Evolutionary conservation across 2,329 filamentous ascomycete genomes (phyloP).

Genomic region (Epichloe sylvatica): DNA sequence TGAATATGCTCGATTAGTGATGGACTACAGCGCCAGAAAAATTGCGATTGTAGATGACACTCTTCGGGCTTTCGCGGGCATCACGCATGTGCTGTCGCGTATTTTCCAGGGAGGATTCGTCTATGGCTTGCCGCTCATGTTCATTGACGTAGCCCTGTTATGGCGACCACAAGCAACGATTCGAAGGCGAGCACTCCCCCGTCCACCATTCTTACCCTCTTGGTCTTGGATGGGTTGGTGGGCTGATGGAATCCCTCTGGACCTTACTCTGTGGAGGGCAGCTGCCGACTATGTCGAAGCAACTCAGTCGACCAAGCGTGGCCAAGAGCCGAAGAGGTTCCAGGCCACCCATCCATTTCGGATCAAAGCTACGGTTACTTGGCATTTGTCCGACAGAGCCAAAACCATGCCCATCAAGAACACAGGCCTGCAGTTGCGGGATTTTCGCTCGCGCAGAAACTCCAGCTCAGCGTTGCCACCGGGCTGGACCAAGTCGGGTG

Average conservation of each 20-base stretch:
- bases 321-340: slow-evolving; percentile 21
- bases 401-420: slow-evolving; percentile 22
- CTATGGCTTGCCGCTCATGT: slow-evolving; percentile 33
- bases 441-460: slow-evolving; percentile 21
- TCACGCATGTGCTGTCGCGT: slow-evolving; percentile 27
- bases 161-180: slow-evolving; percentile 32
- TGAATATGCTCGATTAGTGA: slow-evolving; percentile 29
- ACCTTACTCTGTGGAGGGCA: slow-evolving; percentile 28
- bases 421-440: slow-evolving; percentile 25
- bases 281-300: slow-evolving; percentile 30
- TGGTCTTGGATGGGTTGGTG: slow-evolving; percentile 37
- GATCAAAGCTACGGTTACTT: slow-evolving; percentile 24
- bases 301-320: slow-evolving; percentile 17
- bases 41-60: slow-evolving; percentile 29
- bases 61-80: slow-evolving; percentile 27
- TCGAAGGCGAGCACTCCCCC: slow-evolving; percentile 22
- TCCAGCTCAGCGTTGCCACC: slow-evolving; percentile 19
- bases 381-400: slow-evolving; percentile 26
- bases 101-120: slow-evolving; percentile 29
- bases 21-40: slow-evolving; percentile 28
- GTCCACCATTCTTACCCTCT: slow-evolving; percentile 26
- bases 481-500: slow-evolving; percentile 26
- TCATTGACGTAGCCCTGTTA: slow-evolving; percentile 29
- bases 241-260: slow-evolving; percentile 29
- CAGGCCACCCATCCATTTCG: slow-evolving; percentile 24